Evolutionary conservation across 352 stramenopile species (phyloP).

Genomic region (Globisporangium sylvaticum): DNA sequence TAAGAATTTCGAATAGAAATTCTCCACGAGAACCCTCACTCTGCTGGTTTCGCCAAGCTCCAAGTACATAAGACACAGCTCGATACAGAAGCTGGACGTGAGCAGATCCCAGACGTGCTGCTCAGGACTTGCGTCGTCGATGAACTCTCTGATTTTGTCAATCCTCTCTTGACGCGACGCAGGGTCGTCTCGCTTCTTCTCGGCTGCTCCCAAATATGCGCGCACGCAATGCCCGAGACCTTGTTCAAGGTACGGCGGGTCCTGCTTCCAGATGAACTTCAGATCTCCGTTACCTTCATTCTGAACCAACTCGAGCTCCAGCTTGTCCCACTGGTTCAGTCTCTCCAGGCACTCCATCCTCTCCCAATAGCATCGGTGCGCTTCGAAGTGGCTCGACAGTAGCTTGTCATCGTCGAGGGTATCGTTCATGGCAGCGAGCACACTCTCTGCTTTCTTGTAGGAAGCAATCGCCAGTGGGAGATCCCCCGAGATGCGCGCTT

Average conservation of each 20-base stretch:
- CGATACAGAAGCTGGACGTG: slow-evolving; percentile 42
- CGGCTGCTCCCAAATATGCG: slow-evolving; percentile 34
- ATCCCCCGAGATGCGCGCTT: slow-evolving; percentile 66
- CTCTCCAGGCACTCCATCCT: slow-evolving; percentile 53
- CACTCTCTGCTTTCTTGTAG: slow-evolving; percentile 65
- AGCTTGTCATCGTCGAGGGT: slow-evolving; percentile 25
- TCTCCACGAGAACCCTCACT: slow-evolving; percentile 52
- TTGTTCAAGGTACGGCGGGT: slow-evolving; percentile 65
- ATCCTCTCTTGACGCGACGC: not conserved
- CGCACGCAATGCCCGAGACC: slow-evolving; percentile 50
- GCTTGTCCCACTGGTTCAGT: slow-evolving; percentile 67
- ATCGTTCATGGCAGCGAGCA: slow-evolving; percentile 39
- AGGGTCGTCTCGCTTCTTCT: slow-evolving; percentile 5
- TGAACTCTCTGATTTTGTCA: slow-evolving; percentile 16
- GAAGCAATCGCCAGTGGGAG: slow-evolving; percentile 60
- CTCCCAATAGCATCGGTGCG: slow-evolving; percentile 60
- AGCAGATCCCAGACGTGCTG: slow-evolving; percentile 33
- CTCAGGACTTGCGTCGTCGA: slow-evolving; percentile 27
- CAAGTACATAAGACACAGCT: slow-evolving; percentile 45
- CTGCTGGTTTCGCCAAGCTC: slow-evolving; percentile 38
- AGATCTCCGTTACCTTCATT: slow-evolving; percentile 13
- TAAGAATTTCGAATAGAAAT: slow-evolving; percentile 49
- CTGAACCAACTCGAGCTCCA: slow-evolving; percentile 40
- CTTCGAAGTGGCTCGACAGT: slow-evolving; percentile 34
- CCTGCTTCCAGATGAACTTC: slow-evolving; percentile 51